Evolutionary conservation across 2,329 filamentous ascomycete genomes (phyloP), one percentile per base, ranked within the genome.

Genomic region (Cadophora malorum): DNA sequence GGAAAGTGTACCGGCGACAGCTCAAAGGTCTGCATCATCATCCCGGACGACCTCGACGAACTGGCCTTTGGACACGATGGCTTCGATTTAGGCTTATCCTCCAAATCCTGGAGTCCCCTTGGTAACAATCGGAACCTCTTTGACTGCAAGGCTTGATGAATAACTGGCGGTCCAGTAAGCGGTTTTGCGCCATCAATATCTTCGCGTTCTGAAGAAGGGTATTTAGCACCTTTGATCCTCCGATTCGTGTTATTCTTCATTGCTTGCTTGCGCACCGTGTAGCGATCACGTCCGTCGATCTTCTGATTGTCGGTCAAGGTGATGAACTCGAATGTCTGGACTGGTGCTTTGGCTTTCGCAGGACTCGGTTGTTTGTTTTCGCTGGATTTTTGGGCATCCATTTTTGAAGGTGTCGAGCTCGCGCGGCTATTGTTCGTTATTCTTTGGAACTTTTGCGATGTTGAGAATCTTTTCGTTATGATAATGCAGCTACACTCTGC

Each of bases 151-250:
- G 56, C 56, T 45, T 59, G 35, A 12, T 59, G 56, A 25, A 45
- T 38, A 25, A 59, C 56, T 59, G 56, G 33, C 56, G 33, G 56
- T n/a, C 56, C 33, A 59, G 56, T 59, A 59, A 59, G 56, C 56
- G 12, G 56, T 25, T 38, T 41, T 59, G 19, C 56, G 33, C 35
- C 25, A 5, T 38, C 6, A 16, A 59, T 10, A 16, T 19, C 35
- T 28, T 45, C 41, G 16, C 19, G 4, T 25, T 41, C 35, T 41
- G 21, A 7, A 45, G 33, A 16, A 25, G 33, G 56, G 21, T 59
- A 4, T 45, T 59, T 59, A 28, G 52, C 52, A 59, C 56, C 21
- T 59, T 59, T 59, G 56, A 41, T 38, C 35, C 56, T 59, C 21
- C 56, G 56, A 59, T 59, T 59, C 21, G 56, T 59, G 33, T 59